Base-by-base conservation (phyloP, 805 yeast genomes). In the Zygoascus flipseniorum region DNA sequence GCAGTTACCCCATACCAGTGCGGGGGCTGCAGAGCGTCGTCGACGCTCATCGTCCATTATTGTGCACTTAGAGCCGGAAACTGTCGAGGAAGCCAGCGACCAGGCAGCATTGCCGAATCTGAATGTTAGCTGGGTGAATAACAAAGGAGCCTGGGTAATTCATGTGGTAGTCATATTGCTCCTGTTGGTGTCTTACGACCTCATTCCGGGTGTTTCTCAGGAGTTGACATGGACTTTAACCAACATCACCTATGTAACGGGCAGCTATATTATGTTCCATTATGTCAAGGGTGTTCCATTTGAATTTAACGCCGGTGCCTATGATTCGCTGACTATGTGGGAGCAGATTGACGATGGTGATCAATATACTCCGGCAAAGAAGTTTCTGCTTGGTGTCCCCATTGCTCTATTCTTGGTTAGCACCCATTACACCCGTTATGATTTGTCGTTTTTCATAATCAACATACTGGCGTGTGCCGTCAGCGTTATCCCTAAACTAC, bases 281-380 rank as follows among this genome's bases (percentile, higher is more conserved):
- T 85, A 87, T 67, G 88, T 93, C 46, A 93, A 92, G 64, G 99
- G 99, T 41, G 89, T 96, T 1, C 99, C 99, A 0, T 93, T 92
- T 66, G 99, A 93, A 62, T 90, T 92, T 73, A 93, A 90, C 66
- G 84, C 86, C 43, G 99, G 99, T 44, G 98, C 97, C 0, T 93
- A 86, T 70, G 99, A 92, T 67, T 84, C 88, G 64, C 76, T 92
- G 60, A 93, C 97, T 20, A 89, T 92, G 97, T 92, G 99, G 99
- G 99, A 92, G 70, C 99, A 92, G 70, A 84, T 85, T 55, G 95
- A 87, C 68, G 83, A 90, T 63, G 99, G 98, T 55, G 97, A 89
- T 65, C 95, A 89, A 69, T 92, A 90, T 68, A 93, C 99, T 0
- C 99, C 99, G 11, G 83, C 96, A 41, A 90, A 93, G 75, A 92